These are phyloP conservation scores for Begonia fuchsioides DNA, from an alignment of 306 rosid genomes.

Conservation along the genomic window DNA sequence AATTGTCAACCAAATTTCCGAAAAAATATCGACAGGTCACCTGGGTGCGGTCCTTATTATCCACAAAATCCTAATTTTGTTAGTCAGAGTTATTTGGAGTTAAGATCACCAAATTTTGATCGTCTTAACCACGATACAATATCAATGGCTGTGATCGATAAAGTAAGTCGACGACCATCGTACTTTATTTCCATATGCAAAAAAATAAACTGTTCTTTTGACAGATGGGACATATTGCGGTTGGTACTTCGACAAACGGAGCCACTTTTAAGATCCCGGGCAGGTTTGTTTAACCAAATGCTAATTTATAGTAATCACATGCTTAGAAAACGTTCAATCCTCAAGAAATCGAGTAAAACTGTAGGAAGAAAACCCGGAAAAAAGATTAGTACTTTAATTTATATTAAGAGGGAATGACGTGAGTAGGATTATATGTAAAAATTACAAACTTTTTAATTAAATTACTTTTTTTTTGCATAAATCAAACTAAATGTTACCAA, in stretches of 20 bases:
- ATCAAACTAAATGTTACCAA: too few species aligned
- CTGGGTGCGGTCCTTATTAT: conserved; percentile 67
- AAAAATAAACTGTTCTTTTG: conserved; percentile 15
- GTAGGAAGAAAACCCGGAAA: too few species aligned
- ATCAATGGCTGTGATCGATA: conserved; percentile 87
- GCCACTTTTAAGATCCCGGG: conserved; percentile 95
- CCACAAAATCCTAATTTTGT: conserved; percentile 16
- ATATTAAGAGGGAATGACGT: too few species aligned
- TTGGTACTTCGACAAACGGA: conserved; percentile 92
- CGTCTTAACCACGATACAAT: conserved; percentile 76
- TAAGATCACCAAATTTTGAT: conserved; percentile 34
- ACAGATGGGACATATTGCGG: conserved; percentile 72
- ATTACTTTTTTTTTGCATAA: too few species aligned
- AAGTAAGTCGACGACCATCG: conserved; percentile 23
- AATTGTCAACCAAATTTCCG: conserved; percentile 86
- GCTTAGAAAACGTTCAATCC: too few species aligned
- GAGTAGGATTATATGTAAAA: too few species aligned
- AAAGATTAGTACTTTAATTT: too few species aligned
- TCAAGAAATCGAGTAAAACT: too few species aligned
- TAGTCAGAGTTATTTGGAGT: conserved; percentile 25
- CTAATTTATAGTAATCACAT: too few species aligned
- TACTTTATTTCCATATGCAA: not conserved
- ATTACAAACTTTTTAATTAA: too few species aligned
- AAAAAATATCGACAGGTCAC: conserved; percentile 42
- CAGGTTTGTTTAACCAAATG: conserved; percentile 31